Conservation (phyloP, 2,329 filamentous ascomycete species). For the Xylaria sp. region DNA sequence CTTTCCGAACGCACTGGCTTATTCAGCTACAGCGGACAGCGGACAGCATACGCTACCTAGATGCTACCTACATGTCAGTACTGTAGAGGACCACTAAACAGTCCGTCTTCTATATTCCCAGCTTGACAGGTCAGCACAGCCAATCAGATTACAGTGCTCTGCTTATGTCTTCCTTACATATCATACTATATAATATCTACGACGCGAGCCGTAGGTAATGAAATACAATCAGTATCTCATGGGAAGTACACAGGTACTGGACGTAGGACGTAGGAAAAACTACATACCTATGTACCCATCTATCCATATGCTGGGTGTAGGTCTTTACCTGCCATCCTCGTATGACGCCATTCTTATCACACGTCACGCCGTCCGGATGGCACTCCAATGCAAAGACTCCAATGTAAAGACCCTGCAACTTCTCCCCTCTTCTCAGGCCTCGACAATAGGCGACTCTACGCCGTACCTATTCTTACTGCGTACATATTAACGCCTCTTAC, state of each 20-base stretch:
- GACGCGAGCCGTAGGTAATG: background rate
- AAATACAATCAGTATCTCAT: constrained; percentile 15
- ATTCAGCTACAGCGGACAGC: background rate
- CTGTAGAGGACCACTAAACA: background rate
- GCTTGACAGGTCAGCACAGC: too few relatives aligned
- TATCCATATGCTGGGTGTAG: background rate
- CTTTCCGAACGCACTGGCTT: background rate
- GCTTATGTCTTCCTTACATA: too few relatives aligned
- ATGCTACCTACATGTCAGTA: too few relatives aligned
- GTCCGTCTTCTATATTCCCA: too few relatives aligned
- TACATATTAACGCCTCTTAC: background rate
- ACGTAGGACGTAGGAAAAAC: background rate
- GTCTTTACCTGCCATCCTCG: background rate
- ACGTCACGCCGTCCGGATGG: constrained; percentile 1
- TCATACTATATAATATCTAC: too few relatives aligned
- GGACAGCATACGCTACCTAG: too few relatives aligned
- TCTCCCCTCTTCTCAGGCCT: constrained; percentile 2
- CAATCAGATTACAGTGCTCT: too few relatives aligned
- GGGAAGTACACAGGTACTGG: background rate
- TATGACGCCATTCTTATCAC: constrained; percentile 27
- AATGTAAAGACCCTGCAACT: background rate
- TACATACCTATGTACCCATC: background rate
- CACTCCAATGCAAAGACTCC: too few relatives aligned
- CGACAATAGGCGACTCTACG: background rate
- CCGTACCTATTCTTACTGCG: background rate